Percentiles rank a stretch among this genome's conserved stretches.
These are phyloP conservation scores for Monotropa hypopitys DNA, from an alignment of 179 eudicot species.

Conservation along the genomic window DNA sequence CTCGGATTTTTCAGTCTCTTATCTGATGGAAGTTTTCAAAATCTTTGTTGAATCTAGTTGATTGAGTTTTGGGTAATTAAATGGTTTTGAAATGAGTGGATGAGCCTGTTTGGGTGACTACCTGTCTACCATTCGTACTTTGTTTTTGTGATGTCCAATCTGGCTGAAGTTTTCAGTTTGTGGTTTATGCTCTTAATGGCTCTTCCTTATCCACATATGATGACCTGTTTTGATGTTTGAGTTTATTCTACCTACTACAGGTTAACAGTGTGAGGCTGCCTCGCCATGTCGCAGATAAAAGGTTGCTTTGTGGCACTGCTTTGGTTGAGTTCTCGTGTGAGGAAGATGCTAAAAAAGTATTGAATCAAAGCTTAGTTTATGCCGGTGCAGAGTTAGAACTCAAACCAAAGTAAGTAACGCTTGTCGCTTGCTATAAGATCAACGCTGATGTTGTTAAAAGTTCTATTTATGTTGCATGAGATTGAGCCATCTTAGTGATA, in stretches of 20 bases:
- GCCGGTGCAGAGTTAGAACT: conserved; percentile 67
- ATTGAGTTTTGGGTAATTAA: background rate
- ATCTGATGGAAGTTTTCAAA: background rate
- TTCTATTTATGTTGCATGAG: background rate
- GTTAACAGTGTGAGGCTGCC: conserved; percentile 94
- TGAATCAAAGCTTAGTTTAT: conserved; percentile 54
- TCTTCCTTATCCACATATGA: background rate
- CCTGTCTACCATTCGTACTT: background rate
- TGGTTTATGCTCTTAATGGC: background rate
- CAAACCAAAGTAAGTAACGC: conserved; percentile 54
- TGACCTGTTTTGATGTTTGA: background rate
- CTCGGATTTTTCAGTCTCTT: background rate
- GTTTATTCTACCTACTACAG: conserved; percentile 25
- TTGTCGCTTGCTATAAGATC: background rate
- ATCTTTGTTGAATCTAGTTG: background rate
- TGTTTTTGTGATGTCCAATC: background rate
- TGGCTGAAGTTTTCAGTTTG: background rate
- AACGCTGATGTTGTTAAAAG: background rate
- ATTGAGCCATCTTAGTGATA: background rate
- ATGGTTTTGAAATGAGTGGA: background rate
- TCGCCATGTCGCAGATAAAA: conserved; percentile 62
- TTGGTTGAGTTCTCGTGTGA: conserved; percentile 76
- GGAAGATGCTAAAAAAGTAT: conserved; percentile 57
- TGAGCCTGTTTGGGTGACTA: background rate
- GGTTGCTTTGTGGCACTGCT: conserved; percentile 76